Conservation (phyloP, 495 filamentous ascomycete species). For the Annulohypoxylon nitens region DNA sequence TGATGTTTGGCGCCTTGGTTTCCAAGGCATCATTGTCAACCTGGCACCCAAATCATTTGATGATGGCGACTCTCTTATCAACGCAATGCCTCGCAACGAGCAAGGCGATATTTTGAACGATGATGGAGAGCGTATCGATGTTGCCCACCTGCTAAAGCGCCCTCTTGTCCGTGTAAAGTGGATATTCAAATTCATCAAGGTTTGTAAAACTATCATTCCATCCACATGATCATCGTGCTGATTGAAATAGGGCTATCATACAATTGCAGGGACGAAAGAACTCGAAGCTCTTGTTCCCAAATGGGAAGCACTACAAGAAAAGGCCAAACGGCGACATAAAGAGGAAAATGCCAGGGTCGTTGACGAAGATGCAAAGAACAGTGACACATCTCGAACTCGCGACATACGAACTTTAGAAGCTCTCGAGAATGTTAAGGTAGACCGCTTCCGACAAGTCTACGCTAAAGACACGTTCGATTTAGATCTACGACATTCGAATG, state of each 20-base stretch:
- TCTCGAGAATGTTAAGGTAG: constrained; percentile 75
- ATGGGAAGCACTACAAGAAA: constrained; percentile 75
- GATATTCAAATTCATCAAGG: constrained; percentile 85
- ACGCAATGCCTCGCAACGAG: constrained; percentile 79
- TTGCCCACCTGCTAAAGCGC: constrained; percentile 90
- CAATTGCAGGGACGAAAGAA: constrained; percentile 38
- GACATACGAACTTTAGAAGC: constrained; percentile 82
- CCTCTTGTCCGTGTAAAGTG: constrained; percentile 91
- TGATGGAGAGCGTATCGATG: constrained; percentile 91
- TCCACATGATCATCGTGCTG: constrained; percentile 11
- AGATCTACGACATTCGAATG: constrained; percentile 87
- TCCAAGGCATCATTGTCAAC: constrained; percentile 95
- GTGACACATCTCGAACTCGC: constrained; percentile 82
- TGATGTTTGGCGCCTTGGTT: constrained; percentile 90
- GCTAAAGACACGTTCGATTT: constrained; percentile 92
- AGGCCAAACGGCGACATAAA: constrained; percentile 80
- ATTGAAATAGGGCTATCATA: constrained; percentile 47
- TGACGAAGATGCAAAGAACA: constrained; percentile 87
- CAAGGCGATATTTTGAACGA: constrained; percentile 81
- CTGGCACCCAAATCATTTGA: constrained; percentile 76
- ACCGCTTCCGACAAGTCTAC: constrained; percentile 78
- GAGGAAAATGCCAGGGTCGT: constrained; percentile 90
- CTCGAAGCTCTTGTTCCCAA: constrained; percentile 47
- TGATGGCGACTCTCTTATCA: constrained; percentile 70
- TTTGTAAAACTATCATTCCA: constrained; percentile 44